Evolutionary conservation across 805 yeast species (phyloP), one percentile per base, ranked within the genome.

Genomic region (Candida gorgasii): DNA sequence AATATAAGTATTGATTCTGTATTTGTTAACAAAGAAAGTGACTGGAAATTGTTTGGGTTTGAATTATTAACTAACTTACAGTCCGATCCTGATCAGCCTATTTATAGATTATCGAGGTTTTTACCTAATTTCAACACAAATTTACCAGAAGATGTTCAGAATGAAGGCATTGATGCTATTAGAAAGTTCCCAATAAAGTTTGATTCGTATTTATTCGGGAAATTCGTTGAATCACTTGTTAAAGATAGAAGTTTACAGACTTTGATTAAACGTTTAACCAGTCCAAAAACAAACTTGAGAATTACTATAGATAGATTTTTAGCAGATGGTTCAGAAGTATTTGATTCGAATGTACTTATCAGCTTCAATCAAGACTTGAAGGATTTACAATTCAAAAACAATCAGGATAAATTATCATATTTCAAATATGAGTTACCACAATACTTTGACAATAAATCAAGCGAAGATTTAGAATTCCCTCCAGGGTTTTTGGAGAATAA

Each of bases 41-140:
- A 86, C 55, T 88, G 96, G 92, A 83, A 80, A 45, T 58, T 90
- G 19, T 85, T 86, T 45, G 96, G 96, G 1, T 80, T 89, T 53
- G 97, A 90, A 60, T 60, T 83, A 1, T 62, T 80, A 26, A 73
- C 84, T 1, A 75, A 69, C 42, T 57, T 75, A 32, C 65, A 51
- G 8, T 66, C 75, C 4, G 81, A 71, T 47, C 73, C 74, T 14
- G 73, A 73, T 14, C 69, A 63, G 38, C 73, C 75, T 15, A 57
- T 65, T 8, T 75, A 69, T 48, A 58, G 73, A 27, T 57, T 58
- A 31, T 70, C 57, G n/a, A 52, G 35, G 29, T 47, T 16, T 24
- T 50, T 46, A 32, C 62, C 61, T 18, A 44, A 55, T 16, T 53
- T 61, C 53, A 33, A 59, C 49, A 42, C 57, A 43, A 30, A 61